Conservation (phyloP, 1,139 yeast species). For the Kodamaea fungicola region DNA sequence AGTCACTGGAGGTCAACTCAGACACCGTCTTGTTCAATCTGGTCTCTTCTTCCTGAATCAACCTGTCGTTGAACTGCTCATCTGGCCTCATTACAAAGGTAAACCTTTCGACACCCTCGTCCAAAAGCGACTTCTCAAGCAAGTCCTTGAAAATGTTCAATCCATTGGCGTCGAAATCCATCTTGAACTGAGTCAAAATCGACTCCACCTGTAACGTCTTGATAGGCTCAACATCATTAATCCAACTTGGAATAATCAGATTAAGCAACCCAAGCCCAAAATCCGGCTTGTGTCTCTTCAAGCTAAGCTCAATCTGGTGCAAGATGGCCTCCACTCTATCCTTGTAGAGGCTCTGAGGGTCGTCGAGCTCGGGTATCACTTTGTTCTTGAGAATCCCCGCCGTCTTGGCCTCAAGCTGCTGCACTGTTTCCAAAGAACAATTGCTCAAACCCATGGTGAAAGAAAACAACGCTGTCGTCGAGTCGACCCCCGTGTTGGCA, state of each 20-base stretch:
- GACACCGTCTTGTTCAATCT: slow-evolving; percentile 47
- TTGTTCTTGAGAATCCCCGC: slow-evolving; percentile 32
- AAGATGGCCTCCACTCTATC: slow-evolving; percentile 77
- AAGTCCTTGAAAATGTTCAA: slow-evolving; percentile 55
- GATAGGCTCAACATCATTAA: slow-evolving; percentile 73
- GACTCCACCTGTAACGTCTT: slow-evolving; percentile 62
- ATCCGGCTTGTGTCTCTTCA: slow-evolving; percentile 85
- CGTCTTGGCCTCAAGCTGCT: slow-evolving; percentile 45
- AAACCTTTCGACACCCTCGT: slow-evolving; percentile 46
- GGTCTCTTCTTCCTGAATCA: slow-evolving; percentile 52
- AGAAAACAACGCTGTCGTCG: slow-evolving; percentile 72
- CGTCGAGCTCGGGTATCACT: slow-evolving; percentile 39
- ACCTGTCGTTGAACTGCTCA: slow-evolving; percentile 44
- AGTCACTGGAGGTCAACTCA: slow-evolving; percentile 53
- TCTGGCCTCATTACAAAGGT: slow-evolving; percentile 77
- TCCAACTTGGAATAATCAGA: slow-evolving; percentile 78
- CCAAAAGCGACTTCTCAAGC: slow-evolving; percentile 50
- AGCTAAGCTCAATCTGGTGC: slow-evolving; percentile 80
- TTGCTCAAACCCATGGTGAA: slow-evolving; percentile 89
- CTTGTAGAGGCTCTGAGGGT: slow-evolving; percentile 48
- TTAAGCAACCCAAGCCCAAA: slow-evolving; percentile 81
- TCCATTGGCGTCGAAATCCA: slow-evolving; percentile 54
- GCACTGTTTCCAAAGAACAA: slow-evolving; percentile 48
- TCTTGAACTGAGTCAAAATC: slow-evolving; percentile 55
- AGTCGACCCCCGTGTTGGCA: slow-evolving; percentile 84